Percentiles rank a stretch among this genome's conserved stretches.
Evolutionary conservation across 148 eudicot species (phyloP).

Genomic region (Vaccinium myrtillus): DNA sequence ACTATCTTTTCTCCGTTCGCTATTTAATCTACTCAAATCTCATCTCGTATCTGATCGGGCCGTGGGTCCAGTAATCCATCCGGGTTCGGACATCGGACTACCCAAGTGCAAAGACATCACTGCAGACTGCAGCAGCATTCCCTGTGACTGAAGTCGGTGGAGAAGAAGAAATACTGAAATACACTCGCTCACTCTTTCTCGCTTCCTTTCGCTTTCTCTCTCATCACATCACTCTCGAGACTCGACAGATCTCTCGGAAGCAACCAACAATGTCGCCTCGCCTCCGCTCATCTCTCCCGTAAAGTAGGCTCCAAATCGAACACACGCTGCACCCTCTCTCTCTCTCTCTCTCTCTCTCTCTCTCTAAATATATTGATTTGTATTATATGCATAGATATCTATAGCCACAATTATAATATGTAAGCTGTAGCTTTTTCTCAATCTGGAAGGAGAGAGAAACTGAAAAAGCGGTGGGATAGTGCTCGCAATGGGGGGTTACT

Average conservation of each 20-base stretch:
- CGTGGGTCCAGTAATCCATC: neutral
- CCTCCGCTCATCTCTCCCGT: neutral
- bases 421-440: neutral
- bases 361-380: neutral
- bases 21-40: too few relatives aligned
- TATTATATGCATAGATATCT: neutral
- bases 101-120: neutral
- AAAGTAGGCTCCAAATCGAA: neutral
- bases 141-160: neutral
- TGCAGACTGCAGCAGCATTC: too few relatives aligned
- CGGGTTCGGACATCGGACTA: neutral
- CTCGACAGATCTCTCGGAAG: neutral
- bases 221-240: neutral
- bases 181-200: neutral
- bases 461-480: neutral
- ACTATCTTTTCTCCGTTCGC: too few relatives aligned
- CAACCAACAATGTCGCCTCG: neutral
- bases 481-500: constrained; percentile 19
- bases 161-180: too few relatives aligned
- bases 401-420: neutral
- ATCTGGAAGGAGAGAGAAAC: neutral
- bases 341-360: neutral
- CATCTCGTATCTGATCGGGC: too few relatives aligned
- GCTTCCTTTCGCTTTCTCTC: neutral
- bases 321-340: neutral